Percentiles rank a stretch among this genome's conserved stretches.
Evolutionary conservation across 2,329 filamentous ascomycete species (phyloP).

Genomic region (Arachnomyces sp.): DNA sequence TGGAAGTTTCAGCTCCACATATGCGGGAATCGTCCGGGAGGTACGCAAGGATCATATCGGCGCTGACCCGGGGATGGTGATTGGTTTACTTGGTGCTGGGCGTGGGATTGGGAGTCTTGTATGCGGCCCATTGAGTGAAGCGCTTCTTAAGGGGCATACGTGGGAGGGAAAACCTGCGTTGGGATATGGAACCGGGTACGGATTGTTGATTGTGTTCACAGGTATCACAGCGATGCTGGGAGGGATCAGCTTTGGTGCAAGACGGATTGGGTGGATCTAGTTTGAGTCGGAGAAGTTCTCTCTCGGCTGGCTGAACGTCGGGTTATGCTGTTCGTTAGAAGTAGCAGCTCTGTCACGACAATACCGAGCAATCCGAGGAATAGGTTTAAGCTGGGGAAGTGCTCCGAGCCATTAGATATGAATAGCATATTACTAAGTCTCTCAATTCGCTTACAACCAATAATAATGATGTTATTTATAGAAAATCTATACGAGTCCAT

Average conservation of each 20-base stretch:
- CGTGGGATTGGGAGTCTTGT: conserved; percentile 45
- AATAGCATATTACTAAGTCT: no score
- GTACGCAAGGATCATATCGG: conserved; percentile 27
- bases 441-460: no score
- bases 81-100: conserved; percentile 40
- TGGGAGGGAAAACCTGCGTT: conserved; percentile 28
- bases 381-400: no score
- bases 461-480: no score
- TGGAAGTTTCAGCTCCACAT: conserved; percentile 35
- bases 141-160: conserved; percentile 28
- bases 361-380: no score
- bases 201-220: conserved; percentile 35
- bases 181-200: conserved; percentile 38
- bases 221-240: conserved; percentile 28
- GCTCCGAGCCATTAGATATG: no score
- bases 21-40: conserved; percentile 39
- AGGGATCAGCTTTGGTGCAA: conserved; percentile 7
- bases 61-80: conserved; percentile 41
- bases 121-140: conserved; percentile 45
- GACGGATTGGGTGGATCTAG: background rate
- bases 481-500: no score
- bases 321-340: no score
- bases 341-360: no score
- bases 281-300: background rate
- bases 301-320: no score